Base-by-base conservation (phyloP, 164 flowering plant species). In the Chimonanthus praecox region DNA sequence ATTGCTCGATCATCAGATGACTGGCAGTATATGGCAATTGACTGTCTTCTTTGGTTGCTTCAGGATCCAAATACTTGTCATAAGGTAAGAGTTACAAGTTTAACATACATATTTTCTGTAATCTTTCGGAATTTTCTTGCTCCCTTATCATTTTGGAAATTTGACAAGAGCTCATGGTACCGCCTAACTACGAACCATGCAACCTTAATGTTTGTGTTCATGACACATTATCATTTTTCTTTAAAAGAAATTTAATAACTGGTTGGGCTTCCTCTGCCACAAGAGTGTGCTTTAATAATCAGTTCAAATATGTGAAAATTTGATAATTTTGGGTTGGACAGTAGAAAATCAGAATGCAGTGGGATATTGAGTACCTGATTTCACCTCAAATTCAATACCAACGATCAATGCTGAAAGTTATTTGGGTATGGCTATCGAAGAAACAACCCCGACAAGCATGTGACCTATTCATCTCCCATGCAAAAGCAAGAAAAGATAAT, bases 11-110 rank as follows among this genome's bases (percentile, higher is more conserved):
- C 99, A 21, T 94, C 99, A 5, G 99, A 94, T 86, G 99, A 96
- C 77, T 96, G 99, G 99, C 99, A 96, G 76, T 92, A 89, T 76
- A 94, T 96, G 98, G 98, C 97, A 60, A 85, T 94, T 49, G 99
- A 96, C 71, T 96, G 99, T 80, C 97, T 96, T 79, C 88, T 96
- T 45, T 92, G 99, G 99, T 81, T 96, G 83, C 89, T 96, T 54
- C 98, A 96, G 79, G 98, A 96, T 72, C 89, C 90, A 33, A 90
- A 80, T 71, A 90, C 95, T 62, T 86, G 88, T 72, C 90, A 87
- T 64, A 94, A 92, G 92, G 99, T 93, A 81, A 75, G 68, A 63
- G 49, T 67, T 47, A 81, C 75, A 67, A 67, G 47, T 67, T 47
- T 44, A 3, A 64, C 60, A 7, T 43, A 9, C 63, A n/a, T 11